Evolutionary conservation across 495 filamentous ascomycete genomes (phyloP), one percentile per base, ranked within the genome.

Genomic region (Annulohypoxylon bovei): DNA sequence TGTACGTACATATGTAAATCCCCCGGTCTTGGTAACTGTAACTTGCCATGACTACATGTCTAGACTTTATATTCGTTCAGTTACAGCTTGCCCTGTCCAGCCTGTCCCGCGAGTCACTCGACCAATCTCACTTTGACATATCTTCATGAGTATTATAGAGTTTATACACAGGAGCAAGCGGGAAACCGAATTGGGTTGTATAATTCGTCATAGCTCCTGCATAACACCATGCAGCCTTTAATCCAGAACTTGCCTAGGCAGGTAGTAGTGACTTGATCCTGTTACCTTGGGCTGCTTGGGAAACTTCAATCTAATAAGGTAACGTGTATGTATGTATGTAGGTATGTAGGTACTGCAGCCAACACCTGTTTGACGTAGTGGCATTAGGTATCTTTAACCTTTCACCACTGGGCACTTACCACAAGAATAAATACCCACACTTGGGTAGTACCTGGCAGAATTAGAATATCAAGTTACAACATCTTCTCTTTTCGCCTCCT

Each of bases 181-280:
- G 46, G 25, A 27, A 28, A n/a, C 12, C 22, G 11, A 50, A 28
- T 58, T 59, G 39, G 59, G 60, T 62, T 72, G 70, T 68, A 67
- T 55, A 72, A 72, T 68, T 72, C 70, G 65, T 72, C 70, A 72
- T 72, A 68, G 47, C 59, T 65, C 70, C 65, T 72, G 70, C 70
- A 72, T 68, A 61, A 68, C 59, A 65, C 60, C 70, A 72, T 72
- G 70, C 70, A 65, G 49, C 35, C 60, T 40, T 60, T 53, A 62
- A 54, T 46, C 57, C 57, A 60, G 53, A 72, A 63, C 32, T 56
- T 72, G 47, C 63, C 59, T 59, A 64, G 35, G 37, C 18, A 50
- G 57, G 40, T 52, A 50, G 55, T 44, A 66, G 27, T 54, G 32
- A 65, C 44, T 47, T 61, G 23, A 50, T 28, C n/a, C 22, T 30